Evolutionary conservation across 2,329 filamentous ascomycete genomes (phyloP).

Genomic region (Spiromastix sp.): DNA sequence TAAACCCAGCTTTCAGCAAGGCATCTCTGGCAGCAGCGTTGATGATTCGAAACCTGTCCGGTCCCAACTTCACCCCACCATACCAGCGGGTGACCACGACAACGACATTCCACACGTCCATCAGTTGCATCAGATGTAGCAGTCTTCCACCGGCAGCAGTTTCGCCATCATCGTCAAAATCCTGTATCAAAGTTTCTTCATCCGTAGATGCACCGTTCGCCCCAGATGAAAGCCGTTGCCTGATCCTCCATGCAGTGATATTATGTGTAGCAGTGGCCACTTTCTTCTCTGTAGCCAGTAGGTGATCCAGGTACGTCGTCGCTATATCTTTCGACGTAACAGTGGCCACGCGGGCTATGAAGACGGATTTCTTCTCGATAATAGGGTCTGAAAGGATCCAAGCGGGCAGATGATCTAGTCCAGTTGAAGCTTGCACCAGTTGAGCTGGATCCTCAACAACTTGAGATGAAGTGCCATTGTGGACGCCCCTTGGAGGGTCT

Average conservation of each 20-base stretch:
- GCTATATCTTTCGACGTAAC: slow-evolving; percentile 65
- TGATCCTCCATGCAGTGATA: slow-evolving; percentile 85
- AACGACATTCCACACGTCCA: slow-evolving; percentile 87
- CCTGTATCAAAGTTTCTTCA: slow-evolving; percentile 57
- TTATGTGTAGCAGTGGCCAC: slow-evolving; percentile 86
- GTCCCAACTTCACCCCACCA: slow-evolving; percentile 79
- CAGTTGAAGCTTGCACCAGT: slow-evolving; percentile 19
- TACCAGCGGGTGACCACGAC: slow-evolving; percentile 95
- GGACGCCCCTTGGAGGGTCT: slow-evolving; percentile 10
- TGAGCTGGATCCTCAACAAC: slow-evolving; percentile 16
- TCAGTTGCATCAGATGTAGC: slow-evolving; percentile 83
- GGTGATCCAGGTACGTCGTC: slow-evolving; percentile 57
- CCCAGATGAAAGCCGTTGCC: slow-evolving; percentile 9
- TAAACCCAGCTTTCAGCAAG: slow-evolving; percentile 65
- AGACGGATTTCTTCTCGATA: slow-evolving; percentile 76
- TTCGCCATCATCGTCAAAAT: slow-evolving; percentile 95
- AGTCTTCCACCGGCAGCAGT: slow-evolving; percentile 78
- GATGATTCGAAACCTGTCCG: slow-evolving; percentile 81
- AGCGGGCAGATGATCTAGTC: slow-evolving; percentile 35
- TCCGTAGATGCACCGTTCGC: slow-evolving; percentile 26
- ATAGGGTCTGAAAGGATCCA: slow-evolving; percentile 70
- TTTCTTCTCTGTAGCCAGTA: slow-evolving; percentile 73
- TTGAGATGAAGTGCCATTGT: slow-evolving; percentile 10
- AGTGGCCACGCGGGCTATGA: slow-evolving; percentile 64
- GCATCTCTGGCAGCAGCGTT: slow-evolving; percentile 78